These are phyloP conservation scores for Nematodospora valgi DNA, from an alignment of 805 yeast species.

Conservation along the genomic window DNA sequence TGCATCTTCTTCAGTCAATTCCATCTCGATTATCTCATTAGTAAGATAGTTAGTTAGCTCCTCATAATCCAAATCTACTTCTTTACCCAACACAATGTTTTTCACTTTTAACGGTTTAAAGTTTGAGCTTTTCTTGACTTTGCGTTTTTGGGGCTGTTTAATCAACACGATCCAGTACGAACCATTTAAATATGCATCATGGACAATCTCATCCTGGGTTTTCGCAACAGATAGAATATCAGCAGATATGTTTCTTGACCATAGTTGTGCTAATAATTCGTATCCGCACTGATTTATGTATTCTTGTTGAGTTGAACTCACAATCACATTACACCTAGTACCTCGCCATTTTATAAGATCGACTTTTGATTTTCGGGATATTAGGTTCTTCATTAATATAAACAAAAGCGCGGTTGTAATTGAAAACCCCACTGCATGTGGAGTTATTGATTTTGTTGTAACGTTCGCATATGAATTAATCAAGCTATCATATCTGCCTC, in stretches of 20 bases:
- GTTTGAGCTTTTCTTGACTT: slow-evolving; percentile 15
- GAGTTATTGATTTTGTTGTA: slow-evolving; percentile 15
- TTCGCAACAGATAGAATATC: slow-evolving; percentile 44
- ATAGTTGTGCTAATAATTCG: slow-evolving; percentile 58
- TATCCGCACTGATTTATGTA: slow-evolving; percentile 59
- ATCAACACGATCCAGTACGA: slow-evolving; percentile 75
- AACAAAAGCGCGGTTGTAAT: slow-evolving; percentile 52
- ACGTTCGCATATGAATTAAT: slow-evolving; percentile 61
- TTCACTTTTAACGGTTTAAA: slow-evolving; percentile 77
- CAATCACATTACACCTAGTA: slow-evolving; percentile 74
- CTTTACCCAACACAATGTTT: slow-evolving; percentile 57
- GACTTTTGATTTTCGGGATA: slow-evolving; percentile 12
- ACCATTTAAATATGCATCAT: slow-evolving; percentile 64
- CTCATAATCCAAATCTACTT: slow-evolving; percentile 67
- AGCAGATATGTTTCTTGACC: slow-evolving; percentile 78
- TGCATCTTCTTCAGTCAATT: slow-evolving; percentile 12
- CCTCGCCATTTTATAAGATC: slow-evolving; percentile 18
- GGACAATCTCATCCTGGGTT: slow-evolving; percentile 58
- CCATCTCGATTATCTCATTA: slow-evolving; percentile 15
- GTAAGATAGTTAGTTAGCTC: slow-evolving; percentile 49
- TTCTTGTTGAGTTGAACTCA: slow-evolving; percentile 62
- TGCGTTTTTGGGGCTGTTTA: slow-evolving; percentile 53
- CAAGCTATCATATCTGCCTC: slow-evolving; percentile 87
- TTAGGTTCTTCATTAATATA: slow-evolving; percentile 30
- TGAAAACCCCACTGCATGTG: slow-evolving; percentile 79